Evolutionary conservation across 2,329 filamentous ascomycete species (phyloP), one percentile per base, ranked within the genome.

Genomic region (Fusarium sp.): DNA sequence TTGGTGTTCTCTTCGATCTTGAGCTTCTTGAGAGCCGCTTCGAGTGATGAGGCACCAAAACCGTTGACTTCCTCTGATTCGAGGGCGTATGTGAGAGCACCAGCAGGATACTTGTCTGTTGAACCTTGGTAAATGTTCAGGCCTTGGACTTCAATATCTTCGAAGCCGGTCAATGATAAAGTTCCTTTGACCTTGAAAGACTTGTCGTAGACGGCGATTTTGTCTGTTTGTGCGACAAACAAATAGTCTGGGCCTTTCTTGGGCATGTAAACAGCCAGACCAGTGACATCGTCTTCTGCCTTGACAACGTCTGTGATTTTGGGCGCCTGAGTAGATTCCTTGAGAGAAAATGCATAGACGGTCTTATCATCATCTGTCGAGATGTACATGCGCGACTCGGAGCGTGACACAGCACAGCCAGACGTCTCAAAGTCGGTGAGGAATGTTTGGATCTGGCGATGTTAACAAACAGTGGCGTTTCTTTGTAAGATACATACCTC

Each of bases 121-220:
- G 74, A 47, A 5, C 71, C 71, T 67, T 85, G 83, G 44, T 81
- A 82, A 7, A 84, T 60, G 49, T 74, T 77, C 9, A 83, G 70
- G 1, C 83, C 83, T 45, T 82, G 68, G 9, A 81, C 65, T 65
- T 84, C 79, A 15, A 84, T 79, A 1, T 81, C 79, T 13, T 83
- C 75, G 4, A 78, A 71, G 1, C 81, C 81, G 0, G 75, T 77
- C 40, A 84, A 52, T 1, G 72, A 72, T 15, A 81, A 61, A 0
- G 77, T 80, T 3, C 80, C 83, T 3, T 81, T 62, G 1, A 77
- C 72, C 1, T 74, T 64, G 45, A 83, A 79, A 0, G 72, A 67
- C 4, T 75, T 67, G 16, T 78, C 72, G 61, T 84, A 85, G 6
- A 84, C 71, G 3, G 77, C 74, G 28, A 85, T 65, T 6, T 72